These are phyloP conservation scores for Apiospora kogelbergensis DNA, from an alignment of 2,329 filamentous ascomycete genomes.

Conservation along the genomic window DNA sequence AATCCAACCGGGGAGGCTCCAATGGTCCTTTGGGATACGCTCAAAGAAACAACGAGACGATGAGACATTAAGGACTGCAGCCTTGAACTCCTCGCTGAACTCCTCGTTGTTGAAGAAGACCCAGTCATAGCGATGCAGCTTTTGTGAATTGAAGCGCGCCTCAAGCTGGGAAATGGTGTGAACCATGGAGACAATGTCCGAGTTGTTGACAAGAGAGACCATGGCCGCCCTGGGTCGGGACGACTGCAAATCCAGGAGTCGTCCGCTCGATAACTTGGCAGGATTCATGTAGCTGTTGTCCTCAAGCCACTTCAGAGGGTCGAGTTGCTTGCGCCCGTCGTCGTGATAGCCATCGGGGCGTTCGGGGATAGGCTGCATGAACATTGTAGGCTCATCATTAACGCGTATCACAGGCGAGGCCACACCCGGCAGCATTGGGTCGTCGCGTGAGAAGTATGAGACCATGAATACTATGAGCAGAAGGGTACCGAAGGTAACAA, in stretches of 20 bases:
- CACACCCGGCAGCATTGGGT: neutral
- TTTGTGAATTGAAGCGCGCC: constrained; percentile 75
- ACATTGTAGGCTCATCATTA: neutral
- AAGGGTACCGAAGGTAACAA: neutral
- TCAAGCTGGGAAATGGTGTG: constrained; percentile 73
- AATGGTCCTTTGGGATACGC: constrained; percentile 72
- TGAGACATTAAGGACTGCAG: constrained; percentile 64
- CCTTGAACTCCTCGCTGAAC: constrained; percentile 77
- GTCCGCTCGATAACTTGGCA: constrained; percentile 16
- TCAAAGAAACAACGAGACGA: constrained; percentile 72
- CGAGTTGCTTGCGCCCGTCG: neutral
- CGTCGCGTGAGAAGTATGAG: neutral
- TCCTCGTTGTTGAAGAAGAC: constrained; percentile 83
- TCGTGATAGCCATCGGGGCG: neutral
- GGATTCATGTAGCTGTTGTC: constrained; percentile 25
- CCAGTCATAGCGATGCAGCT: constrained; percentile 75
- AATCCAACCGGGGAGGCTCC: constrained; percentile 73
- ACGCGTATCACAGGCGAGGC: neutral
- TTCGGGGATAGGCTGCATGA: neutral
- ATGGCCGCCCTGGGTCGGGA: constrained; percentile 42
- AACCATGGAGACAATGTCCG: constrained; percentile 66
- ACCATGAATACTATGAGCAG: neutral
- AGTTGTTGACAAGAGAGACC: constrained; percentile 70
- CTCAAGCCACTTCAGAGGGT: constrained; percentile 27
- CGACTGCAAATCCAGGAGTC: constrained; percentile 19